Base-by-base conservation (phyloP, 192 early-diverging fungal genomes). In the Bifiguratus adelaidae region DNA sequence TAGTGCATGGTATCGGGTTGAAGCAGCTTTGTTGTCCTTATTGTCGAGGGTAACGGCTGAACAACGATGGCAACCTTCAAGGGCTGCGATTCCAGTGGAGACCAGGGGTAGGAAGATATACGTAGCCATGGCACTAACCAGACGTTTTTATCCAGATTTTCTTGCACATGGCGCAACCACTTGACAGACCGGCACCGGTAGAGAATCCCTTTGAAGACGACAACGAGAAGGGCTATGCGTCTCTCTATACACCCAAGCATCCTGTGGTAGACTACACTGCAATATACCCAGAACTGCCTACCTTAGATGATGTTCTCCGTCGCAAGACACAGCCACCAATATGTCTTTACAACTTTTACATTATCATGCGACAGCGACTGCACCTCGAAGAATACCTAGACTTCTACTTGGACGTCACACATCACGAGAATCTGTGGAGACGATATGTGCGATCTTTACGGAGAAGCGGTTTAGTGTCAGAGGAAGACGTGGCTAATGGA, bases 301-400 rank as follows among this genome's bases (percentile, higher is more conserved):
- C 73, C n/a, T 58, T 88, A 20, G 73, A 83, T 29, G 71, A 85
- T 51, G 80, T 82, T 12, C 67, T 88, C 7, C 49, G 67, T 40
- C 66, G 85, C 18, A 80, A 76, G 33, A 81, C 82, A 1, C 48
- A 64, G 25, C 80, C 77, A 7, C 85, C 85, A 2, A 66, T 88
- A 22, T 88, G 85, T 43, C 60, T 88, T n/a, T 85, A 70, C 47
- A 85, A 85, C 53, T 85, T 76, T 61, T 88, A 82, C 58, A 62
- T 83, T 36, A 76, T 80, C 30, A 70, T 88, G 67, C 59, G 80
- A n/a, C 81, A 85, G 47, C 55, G 70, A 36, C 75, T 82, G 37
- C 52, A 63, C 24, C 65, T 65, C n/a, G 61, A 76, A 24, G 81
- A 82, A 53, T 73, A 82, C 47, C 69, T 88, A 7, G 83, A 88